These are phyloP conservation scores for Suillus placidus DNA, from an alignment of 768 basidiomycete species.

Conservation along the genomic window DNA sequence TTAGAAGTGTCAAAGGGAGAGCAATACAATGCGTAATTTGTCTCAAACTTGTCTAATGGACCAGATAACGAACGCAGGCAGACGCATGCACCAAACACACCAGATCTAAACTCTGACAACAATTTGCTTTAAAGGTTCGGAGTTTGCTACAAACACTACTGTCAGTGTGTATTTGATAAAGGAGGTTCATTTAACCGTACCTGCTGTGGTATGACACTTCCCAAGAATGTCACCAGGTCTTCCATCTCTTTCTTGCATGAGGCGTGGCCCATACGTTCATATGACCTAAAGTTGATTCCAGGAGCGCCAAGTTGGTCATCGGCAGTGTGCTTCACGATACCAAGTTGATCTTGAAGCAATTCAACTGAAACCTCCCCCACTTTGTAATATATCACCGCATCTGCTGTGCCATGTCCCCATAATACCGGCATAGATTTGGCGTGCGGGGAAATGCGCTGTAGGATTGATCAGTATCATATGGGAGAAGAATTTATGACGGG, in stretches of 20 bases:
- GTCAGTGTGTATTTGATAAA: background rate
- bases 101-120: background rate
- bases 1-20: constrained; percentile 1
- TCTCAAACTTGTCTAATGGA: background rate
- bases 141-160: background rate
- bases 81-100: background rate
- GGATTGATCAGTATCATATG: background rate
- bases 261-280: constrained; percentile 17
- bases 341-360: constrained; percentile 22
- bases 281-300: background rate
- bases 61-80: background rate
- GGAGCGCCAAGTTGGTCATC: constrained; percentile 2
- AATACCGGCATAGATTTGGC: constrained; percentile 20
- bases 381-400: constrained; percentile 18
- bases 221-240: constrained; percentile 22
- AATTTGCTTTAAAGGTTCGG: background rate
- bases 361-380: constrained; percentile 17
- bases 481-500: background rate
- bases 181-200: background rate
- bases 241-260: constrained; percentile 19
- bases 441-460: constrained; percentile 48
- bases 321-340: constrained; percentile 5
- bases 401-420: constrained; percentile 27
- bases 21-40: background rate
- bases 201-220: constrained; percentile 17